Conservation (phyloP, 2,329 filamentous ascomycete genomes). For the Allantophomopsis lycopodina region DNA sequence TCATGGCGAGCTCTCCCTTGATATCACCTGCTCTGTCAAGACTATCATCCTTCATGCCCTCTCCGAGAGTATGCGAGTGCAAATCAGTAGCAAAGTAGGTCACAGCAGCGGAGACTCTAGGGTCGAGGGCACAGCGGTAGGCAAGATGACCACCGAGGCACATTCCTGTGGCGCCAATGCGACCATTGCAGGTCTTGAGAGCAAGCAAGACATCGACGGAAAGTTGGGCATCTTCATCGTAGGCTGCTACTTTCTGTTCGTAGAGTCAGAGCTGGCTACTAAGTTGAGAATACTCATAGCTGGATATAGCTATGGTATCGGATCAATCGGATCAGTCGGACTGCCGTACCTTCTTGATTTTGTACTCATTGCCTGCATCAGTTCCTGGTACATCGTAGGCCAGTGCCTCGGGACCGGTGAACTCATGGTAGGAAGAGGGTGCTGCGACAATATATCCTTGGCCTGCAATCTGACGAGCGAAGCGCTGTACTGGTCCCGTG, state of each 20-base stretch:
- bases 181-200: slow-evolving; percentile 67
- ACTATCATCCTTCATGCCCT: slow-evolving; percentile 48
- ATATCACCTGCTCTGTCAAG: slow-evolving; percentile 49
- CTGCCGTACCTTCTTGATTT: slow-evolving; percentile 58
- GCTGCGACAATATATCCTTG: slow-evolving; percentile 91
- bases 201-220: slow-evolving; percentile 58
- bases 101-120: slow-evolving; percentile 61
- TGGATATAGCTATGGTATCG: too few species aligned
- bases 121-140: slow-evolving; percentile 59
- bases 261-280: too few species aligned
- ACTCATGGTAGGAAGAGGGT: slow-evolving; percentile 87
- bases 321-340: not conserved
- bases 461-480: slow-evolving; percentile 81
- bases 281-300: too few species aligned
- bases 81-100: slow-evolving; percentile 92
- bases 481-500: slow-evolving; percentile 78
- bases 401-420: slow-evolving; percentile 70
- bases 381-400: slow-evolving; percentile 82
- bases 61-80: slow-evolving; percentile 65
- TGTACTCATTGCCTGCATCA: slow-evolving; percentile 76
- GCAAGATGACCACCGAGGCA: slow-evolving; percentile 85
- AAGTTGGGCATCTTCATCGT: slow-evolving; percentile 64
- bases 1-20: slow-evolving; percentile 71
- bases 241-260: slow-evolving; percentile 60
- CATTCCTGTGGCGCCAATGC: slow-evolving; percentile 74